Conservation (phyloP, 176 grass and related monocot genomes). For the Hyparrhenia diplandra region DNA sequence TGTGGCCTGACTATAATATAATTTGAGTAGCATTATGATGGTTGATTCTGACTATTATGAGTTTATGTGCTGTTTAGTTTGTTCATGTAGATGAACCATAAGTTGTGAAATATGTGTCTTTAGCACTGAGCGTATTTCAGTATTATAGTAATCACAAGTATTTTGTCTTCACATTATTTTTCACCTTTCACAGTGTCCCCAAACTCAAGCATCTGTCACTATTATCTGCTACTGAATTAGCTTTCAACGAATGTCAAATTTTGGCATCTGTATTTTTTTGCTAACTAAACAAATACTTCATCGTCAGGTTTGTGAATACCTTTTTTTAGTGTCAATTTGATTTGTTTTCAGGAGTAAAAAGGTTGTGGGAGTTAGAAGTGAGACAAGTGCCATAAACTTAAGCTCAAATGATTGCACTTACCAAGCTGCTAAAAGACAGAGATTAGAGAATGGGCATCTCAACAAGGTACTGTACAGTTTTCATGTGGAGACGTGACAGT, state of each 20-base stretch:
- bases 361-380: constrained; percentile 42
- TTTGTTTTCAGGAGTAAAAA: constrained; percentile 53
- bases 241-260: not conserved
- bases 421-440: constrained; percentile 89
- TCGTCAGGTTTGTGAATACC: constrained; percentile 5
- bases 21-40: not conserved
- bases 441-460: constrained; percentile 79
- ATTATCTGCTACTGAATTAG: not conserved
- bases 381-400: constrained; percentile 43
- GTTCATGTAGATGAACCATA: constrained; percentile 3
- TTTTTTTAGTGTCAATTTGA: not conserved
- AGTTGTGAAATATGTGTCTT: not conserved
- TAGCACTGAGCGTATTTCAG: not conserved
- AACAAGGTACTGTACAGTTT: constrained; percentile 53
- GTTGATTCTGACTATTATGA: too few species aligned
- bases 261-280: not conserved
- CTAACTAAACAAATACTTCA: not conserved
- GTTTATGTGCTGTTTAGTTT: not conserved
- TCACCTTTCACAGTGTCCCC: not conserved
- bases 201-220: not conserved
- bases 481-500: not conserved
- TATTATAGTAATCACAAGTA: not conserved
- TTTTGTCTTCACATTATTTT: not conserved
- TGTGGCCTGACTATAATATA: not conserved
- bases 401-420: constrained; percentile 54